Evolutionary conservation across 2,329 filamentous ascomycete species (phyloP), one percentile per base, ranked within the genome.

Genomic region (Cladosporium sp.): DNA sequence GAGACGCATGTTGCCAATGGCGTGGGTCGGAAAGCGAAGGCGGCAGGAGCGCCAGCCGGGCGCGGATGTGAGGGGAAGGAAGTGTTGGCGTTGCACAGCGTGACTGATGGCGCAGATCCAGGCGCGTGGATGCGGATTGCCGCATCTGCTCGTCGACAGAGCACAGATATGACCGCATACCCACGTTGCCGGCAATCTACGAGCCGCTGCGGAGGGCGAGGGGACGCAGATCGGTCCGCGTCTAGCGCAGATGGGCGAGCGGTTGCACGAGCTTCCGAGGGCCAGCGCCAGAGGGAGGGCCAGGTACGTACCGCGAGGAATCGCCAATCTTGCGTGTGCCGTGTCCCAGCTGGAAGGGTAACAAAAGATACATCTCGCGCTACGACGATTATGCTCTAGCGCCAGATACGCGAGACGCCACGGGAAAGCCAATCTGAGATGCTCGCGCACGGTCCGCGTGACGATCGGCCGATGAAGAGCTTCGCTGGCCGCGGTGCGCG

Each of bases 131-230:
- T 5, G 22, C 22, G 22, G 22, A 28, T 28, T 5, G 22, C 22
- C 4, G 22, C 22, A 28, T 28, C 22, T 28, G 22, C 22, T 7
- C 22, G 22, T 28, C 22, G 22, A 28, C 22, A 28, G 22, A 28
- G 22, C 44, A 34, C 37, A 38, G 19, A 8, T 4, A 46, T 46
- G 44, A 46, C 44, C 33, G 44, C 44, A 46, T 46, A 37, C 9
- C 34, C 44, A 46, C 32, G 10, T 38, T 38, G 33, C 7, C 11
- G 37, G 46, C 46, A 48, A 16, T 3, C n/a, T 31, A 22, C 35
- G 22, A 31, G 19, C 45, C 35, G 28, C 35, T 22, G 14, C 13
- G 46, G 3, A 8, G 19, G 40, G 22, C 35, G 18, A 37, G 7
- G 18, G 8, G n/a, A n/a, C 18, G 34, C 9, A 16, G 35, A 41